Evolutionary conservation across 768 basidiomycete species (phyloP).

Genomic region (Russula emetica): DNA sequence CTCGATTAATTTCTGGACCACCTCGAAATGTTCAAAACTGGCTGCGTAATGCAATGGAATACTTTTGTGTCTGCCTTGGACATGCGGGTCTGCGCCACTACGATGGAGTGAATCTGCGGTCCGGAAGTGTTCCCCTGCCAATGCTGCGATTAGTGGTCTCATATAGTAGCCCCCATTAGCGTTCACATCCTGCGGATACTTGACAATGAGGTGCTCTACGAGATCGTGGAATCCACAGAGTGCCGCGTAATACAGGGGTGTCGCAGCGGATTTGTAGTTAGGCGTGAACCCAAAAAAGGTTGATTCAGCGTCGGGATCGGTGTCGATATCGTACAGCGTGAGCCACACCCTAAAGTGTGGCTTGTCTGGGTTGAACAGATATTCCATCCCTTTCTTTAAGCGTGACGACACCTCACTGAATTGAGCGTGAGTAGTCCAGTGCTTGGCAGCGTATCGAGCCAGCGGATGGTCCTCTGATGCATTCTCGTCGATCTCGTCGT

Average conservation of each 20-base stretch:
- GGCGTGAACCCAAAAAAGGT: not conserved
- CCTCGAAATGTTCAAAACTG: not conserved
- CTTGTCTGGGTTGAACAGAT: not conserved
- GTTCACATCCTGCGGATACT: not conserved
- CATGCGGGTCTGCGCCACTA: not conserved
- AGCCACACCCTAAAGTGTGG: not conserved
- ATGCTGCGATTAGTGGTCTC: not conserved
- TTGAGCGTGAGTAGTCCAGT: not conserved
- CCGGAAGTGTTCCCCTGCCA: not conserved
- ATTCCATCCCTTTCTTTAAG: not conserved
- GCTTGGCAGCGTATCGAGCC: not conserved
- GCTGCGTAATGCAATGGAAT: not conserved
- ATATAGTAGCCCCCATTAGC: not conserved
- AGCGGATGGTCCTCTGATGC: not conserved
- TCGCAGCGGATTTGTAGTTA: rapidly evolving
- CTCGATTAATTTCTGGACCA: not conserved
- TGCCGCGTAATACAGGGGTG: not conserved
- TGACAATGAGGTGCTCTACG: not conserved
- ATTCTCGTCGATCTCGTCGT: not conserved
- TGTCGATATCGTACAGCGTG: not conserved
- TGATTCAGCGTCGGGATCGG: rapidly evolving
- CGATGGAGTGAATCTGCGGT: not conserved
- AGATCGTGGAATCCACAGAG: not conserved
- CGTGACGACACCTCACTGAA: not conserved
- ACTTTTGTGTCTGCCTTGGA: rapidly evolving